Evolutionary conservation across 2,329 filamentous ascomycete species (phyloP), one percentile per base, ranked within the genome.

Genomic region (Byssothecium circinans): DNA sequence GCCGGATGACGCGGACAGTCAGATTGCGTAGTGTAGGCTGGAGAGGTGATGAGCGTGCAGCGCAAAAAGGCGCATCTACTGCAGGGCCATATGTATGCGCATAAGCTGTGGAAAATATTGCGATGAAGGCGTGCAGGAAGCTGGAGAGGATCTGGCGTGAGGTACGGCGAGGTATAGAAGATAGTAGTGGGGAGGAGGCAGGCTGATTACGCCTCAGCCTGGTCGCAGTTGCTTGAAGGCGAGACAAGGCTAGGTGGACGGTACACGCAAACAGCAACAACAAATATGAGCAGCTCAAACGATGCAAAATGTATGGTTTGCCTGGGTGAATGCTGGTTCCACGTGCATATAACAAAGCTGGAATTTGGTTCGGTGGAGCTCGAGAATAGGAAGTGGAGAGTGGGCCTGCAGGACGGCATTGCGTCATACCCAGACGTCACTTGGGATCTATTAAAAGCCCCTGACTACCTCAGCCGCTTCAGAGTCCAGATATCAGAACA

Each of bases 11-110:
- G 54, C 51, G 48, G 51, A 41, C 49, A 43, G 36, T 48, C 36
- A 42, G 20, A 33, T 11, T 34, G 34, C 35, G 36, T 19, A 33
- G 52, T 49, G 50, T 37, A 41, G 33, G 47, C 29, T 45, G 44
- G 43, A 41, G 27, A 37, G 49, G 19, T 40, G 49, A 46, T 36
- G 53, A 49, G 41, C 46, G 47, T 53, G 60, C 60, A 61, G 56
- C 55, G 47, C 38, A 44, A 43, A 35, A 38, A 57, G 58, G 54
- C 55, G 53, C 52, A 49, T 34, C 53, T 53, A 56, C 46, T 56
- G 54, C 53, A 55, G 45, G 46, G 45, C 35, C 23, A 32, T 32
- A 12, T 32, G 49, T 34, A 50, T 57, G 60, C 60, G 57, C 57
- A 57, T 49, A 57, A 40, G 43, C 48, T 46, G 43, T n/a, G 27